These are phyloP conservation scores for Fusarium goolgardi DNA, from an alignment of 2,329 filamentous ascomycete species.

Conservation along the genomic window DNA sequence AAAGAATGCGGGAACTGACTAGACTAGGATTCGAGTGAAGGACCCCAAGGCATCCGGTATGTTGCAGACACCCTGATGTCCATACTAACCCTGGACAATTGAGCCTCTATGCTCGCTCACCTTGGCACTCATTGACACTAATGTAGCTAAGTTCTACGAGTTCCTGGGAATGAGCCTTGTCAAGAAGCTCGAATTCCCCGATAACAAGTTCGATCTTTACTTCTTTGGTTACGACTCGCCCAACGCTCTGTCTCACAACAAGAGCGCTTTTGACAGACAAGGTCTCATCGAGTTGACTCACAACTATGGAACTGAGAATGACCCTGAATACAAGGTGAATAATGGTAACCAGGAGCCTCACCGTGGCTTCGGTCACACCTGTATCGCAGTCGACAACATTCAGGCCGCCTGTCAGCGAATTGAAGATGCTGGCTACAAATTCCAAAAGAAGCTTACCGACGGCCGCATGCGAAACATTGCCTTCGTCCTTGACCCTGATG, in stretches of 20 bases:
- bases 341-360: constrained; percentile 93
- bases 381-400: constrained; percentile 84
- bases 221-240: constrained; percentile 91
- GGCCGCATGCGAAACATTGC: constrained; percentile 90
- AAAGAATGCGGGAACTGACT: constrained; percentile 28
- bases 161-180: constrained; percentile 88
- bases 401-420: constrained; percentile 90
- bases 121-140: constrained; percentile 11
- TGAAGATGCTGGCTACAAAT: constrained; percentile 89
- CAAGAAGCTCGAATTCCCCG: constrained; percentile 83
- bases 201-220: constrained; percentile 94
- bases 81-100: constrained; percentile 1
- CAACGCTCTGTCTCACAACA: constrained; percentile 77
- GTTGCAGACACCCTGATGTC: constrained; percentile 46
- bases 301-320: constrained; percentile 89
- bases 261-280: constrained; percentile 81
- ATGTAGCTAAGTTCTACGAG: constrained; percentile 87
- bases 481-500: constrained; percentile 89
- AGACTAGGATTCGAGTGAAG: constrained; percentile 87
- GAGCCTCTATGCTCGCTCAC: neutral
- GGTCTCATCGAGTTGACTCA: constrained; percentile 88
- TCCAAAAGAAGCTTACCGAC: constrained; percentile 94
- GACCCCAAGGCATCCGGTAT: constrained; percentile 84
- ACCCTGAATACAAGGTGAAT: constrained; percentile 81
- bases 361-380: constrained; percentile 87